These are phyloP conservation scores for Fusarium sp. DNA, from an alignment of 2,329 filamentous ascomycete species.

Conservation along the genomic window DNA sequence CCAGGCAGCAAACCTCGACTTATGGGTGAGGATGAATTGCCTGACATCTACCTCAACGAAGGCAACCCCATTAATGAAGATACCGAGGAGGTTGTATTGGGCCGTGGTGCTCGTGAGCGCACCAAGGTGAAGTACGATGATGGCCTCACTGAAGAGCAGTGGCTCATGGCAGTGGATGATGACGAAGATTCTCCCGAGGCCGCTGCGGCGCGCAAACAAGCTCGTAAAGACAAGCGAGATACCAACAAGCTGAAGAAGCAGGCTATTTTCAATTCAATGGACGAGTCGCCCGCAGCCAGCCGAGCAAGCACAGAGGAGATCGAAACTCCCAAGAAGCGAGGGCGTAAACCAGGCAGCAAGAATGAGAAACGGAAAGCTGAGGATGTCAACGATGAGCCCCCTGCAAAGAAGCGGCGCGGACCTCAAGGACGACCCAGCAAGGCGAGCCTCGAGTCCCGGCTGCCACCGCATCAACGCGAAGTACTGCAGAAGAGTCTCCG, in stretches of 20 bases:
- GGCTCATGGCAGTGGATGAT: conserved; percentile 97
- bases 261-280: conserved; percentile 56
- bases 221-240: conserved; percentile 84
- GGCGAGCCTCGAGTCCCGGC: conserved; percentile 60
- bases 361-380: conserved; percentile 92
- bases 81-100: conserved; percentile 80
- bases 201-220: conserved; percentile 90
- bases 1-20: conserved; percentile 81
- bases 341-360: conserved; percentile 82
- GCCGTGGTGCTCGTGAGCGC: conserved; percentile 94
- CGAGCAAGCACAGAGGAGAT: conserved; percentile 87
- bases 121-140: conserved; percentile 97
- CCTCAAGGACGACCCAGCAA: conserved; percentile 80
- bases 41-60: conserved; percentile 93
- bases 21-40: conserved; percentile 89
- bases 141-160: conserved; percentile 97
- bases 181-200: conserved; percentile 96
- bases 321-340: conserved; percentile 85
- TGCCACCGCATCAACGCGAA: conserved; percentile 79
- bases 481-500: conserved; percentile 86
- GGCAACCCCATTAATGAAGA: conserved; percentile 87
- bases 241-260: conserved; percentile 79
- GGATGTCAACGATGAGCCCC: conserved; percentile 82
- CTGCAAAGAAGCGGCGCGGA: conserved; percentile 83
- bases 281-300: conserved; percentile 84